phyloP scores from a whole-genome alignment of 306 rosid species.

The Pyrus betulifolia region DNA sequence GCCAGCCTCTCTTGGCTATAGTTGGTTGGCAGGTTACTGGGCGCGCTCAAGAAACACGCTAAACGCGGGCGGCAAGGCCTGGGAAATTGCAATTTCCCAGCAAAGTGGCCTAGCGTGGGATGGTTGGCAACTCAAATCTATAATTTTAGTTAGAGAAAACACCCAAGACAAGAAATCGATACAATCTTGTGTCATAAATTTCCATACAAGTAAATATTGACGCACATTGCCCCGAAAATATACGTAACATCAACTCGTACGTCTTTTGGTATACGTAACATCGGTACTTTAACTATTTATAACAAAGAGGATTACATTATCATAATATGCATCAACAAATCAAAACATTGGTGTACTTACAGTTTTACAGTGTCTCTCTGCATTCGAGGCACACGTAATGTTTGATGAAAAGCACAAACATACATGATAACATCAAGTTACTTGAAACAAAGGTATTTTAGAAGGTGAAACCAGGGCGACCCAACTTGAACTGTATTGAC shows the following conservation, averaged over 20 bases:
- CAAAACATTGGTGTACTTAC: conserved; percentile 7
- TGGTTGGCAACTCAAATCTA: no score
- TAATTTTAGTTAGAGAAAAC: not conserved
- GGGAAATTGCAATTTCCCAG: no score
- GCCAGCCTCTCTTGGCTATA: no score
- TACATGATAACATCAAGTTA: conserved; percentile 4
- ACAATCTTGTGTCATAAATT: not conserved
- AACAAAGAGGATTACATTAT: not conserved
- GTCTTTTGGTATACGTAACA: no score
- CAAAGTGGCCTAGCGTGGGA: no score
- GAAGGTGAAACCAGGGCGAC: conserved; percentile 15
- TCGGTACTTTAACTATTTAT: not conserved
- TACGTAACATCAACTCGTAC: not conserved
- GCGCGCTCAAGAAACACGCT: no score
- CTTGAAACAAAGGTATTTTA: conserved; percentile 3
- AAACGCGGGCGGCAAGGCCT: no score
- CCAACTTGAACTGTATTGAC: conserved; percentile 34
- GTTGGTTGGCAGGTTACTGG: no score
- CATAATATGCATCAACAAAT: not conserved
- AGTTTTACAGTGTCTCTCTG: conserved; percentile 10
- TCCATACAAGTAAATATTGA: not conserved
- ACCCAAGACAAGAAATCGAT: not conserved
- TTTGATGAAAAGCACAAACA: conserved; percentile 5
- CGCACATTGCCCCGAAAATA: not conserved
- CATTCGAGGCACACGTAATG: conserved; percentile 14